A percentile compares a stretch with the other conserved stretches of the same genome.
Evolutionary conservation across 2,329 filamentous ascomycete species (phyloP).

Genomic region (Gnomoniopsis sp.): DNA sequence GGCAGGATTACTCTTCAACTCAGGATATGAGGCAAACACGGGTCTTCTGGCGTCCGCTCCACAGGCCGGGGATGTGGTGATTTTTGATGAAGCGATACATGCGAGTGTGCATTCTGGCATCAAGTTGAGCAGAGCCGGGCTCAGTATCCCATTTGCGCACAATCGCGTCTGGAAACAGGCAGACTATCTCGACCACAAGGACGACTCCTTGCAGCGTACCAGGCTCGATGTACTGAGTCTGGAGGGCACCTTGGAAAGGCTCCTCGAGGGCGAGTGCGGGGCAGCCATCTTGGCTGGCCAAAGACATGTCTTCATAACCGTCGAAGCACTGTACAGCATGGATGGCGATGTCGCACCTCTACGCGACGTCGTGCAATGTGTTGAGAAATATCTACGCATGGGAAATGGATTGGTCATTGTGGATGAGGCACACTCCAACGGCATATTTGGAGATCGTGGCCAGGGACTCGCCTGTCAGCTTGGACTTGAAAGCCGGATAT

Average conservation of each 20-base stretch:
- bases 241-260: conserved; percentile 23
- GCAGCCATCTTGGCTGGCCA: conserved; percentile 31
- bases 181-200: not conserved
- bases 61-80: conserved; percentile 57
- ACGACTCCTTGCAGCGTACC: not conserved
- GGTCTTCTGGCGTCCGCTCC: conserved; percentile 60
- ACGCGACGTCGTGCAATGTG: conserved; percentile 52
- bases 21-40: conserved; percentile 65
- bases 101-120: conserved; percentile 79
- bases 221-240: conserved; percentile 20
- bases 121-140: conserved; percentile 55
- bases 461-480: conserved; percentile 56
- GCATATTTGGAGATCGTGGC: conserved; percentile 53
- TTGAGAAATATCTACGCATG: conserved; percentile 51
- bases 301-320: conserved; percentile 61
- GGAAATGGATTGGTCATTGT: conserved; percentile 62
- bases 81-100: conserved; percentile 75
- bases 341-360: conserved; percentile 72
- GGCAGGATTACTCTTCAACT: conserved; percentile 50
- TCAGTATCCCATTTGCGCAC: conserved; percentile 52
- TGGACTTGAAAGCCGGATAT: conserved; percentile 53
- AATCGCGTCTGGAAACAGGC: conserved; percentile 36
- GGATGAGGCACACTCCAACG: conserved; percentile 67
- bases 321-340: conserved; percentile 79
- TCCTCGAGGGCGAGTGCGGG: conserved; percentile 33